phyloP scores from a whole-genome alignment of 208 protist species.

The Acanthamoeba rhysodes region DNA sequence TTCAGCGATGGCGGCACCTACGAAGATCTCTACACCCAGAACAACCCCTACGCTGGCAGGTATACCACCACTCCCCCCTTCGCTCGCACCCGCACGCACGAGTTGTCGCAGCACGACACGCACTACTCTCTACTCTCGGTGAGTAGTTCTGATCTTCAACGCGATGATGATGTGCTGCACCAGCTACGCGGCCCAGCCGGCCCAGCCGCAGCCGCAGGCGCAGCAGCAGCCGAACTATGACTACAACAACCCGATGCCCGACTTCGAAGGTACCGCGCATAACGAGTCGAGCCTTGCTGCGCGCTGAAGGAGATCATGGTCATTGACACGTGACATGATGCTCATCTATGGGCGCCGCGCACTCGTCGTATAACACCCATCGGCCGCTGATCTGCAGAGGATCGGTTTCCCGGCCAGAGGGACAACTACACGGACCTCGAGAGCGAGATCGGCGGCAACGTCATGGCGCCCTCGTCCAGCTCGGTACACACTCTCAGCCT shows the following conservation, averaged over 20 bases:
- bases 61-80: not conserved
- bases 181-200: not conserved
- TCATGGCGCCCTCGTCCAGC: no score
- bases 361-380: not conserved
- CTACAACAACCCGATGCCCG: conserved; percentile 42
- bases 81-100: not conserved
- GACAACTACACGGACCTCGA: conserved; percentile 25
- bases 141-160: not conserved
- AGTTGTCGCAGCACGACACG: no score
- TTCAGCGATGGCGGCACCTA: conserved; percentile 21
- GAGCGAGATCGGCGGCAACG: not conserved
- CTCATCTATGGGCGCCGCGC: no score
- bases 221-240: conserved; percentile 17
- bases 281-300: not conserved
- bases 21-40: conserved; percentile 46
- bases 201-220: not conserved
- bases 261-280: not conserved
- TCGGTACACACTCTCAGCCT: not conserved
- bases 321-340: no score
- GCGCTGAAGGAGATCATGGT: no score
- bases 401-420: not conserved
- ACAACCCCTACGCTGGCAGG: conserved; percentile 44
- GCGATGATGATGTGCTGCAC: not conserved
- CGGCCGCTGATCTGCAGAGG: not conserved
- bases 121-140: no score